Conservation (phyloP, 208 protist genomes). For the Trypanosoma theileri region DNA sequence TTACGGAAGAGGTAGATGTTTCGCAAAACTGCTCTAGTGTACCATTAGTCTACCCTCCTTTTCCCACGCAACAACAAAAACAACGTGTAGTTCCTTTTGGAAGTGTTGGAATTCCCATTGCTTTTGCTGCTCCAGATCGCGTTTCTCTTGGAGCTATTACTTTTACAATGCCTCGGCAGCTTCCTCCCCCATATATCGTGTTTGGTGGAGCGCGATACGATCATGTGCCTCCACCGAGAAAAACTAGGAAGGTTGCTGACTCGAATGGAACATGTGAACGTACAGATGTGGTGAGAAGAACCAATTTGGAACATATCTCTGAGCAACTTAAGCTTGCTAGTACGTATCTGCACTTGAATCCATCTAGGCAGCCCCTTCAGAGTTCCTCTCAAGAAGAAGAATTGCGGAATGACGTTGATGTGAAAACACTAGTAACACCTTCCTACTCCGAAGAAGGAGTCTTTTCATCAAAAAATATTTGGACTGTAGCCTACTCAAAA, state of each 20-base stretch:
- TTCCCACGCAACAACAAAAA: not conserved
- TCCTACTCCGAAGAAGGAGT: conserved; percentile 6
- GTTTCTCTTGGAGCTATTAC: conserved; percentile 31
- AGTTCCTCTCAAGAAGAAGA: not conserved
- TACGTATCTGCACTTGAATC: conserved; percentile 58
- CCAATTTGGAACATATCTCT: conserved; percentile 50
- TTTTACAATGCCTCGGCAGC: conserved; percentile 31
- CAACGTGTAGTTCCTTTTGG: conserved; percentile 32
- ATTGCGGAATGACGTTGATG: not conserved
- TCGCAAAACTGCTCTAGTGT: not conserved
- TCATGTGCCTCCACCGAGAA: conserved; percentile 19
- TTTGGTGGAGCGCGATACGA: conserved; percentile 84
- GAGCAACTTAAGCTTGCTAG: conserved; percentile 78
- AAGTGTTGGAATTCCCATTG: conserved; percentile 22
- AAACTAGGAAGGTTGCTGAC: not conserved
- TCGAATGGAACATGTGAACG: conserved; percentile 19
- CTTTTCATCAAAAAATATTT: conserved; percentile 47
- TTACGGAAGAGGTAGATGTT: not conserved
- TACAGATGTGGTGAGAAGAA: conserved; percentile 22
- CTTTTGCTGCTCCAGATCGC: conserved; percentile 24
- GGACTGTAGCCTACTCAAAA: conserved; percentile 71
- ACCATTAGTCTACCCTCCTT: conserved; percentile 11
- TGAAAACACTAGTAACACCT: not conserved
- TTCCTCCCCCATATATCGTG: conserved; percentile 63
- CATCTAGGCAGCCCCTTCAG: not conserved